phyloP scores from a whole-genome alignment of 2,329 filamentous ascomycete species.

The Alternaria novae-zelandiae region DNA sequence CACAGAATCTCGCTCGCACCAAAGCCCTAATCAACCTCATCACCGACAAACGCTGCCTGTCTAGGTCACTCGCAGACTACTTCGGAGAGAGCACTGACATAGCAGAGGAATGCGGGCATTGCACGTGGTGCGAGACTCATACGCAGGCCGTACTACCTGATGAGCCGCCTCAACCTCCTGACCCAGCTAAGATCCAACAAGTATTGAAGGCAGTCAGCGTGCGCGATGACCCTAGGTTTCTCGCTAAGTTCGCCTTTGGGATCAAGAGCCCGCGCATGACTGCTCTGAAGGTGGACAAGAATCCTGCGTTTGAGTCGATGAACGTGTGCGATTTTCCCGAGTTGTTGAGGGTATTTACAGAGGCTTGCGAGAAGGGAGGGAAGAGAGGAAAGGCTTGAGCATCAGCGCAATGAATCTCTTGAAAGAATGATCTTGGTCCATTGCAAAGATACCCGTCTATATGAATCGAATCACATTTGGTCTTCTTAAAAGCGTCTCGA shows the following conservation, averaged over 20 bases:
- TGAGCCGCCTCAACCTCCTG: slow-evolving; percentile 48
- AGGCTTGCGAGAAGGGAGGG: slow-evolving; percentile 11
- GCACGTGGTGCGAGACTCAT: slow-evolving; percentile 56
- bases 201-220: slow-evolving; percentile 56
- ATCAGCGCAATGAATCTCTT: background rate
- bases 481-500: accelerated
- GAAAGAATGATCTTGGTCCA: background rate
- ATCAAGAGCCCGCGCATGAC: slow-evolving; percentile 64
- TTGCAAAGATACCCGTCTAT: background rate
- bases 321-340: slow-evolving; percentile 60
- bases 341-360: slow-evolving; percentile 30
- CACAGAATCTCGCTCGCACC: slow-evolving; percentile 60
- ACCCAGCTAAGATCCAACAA: slow-evolving; percentile 49
- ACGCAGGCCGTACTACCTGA: slow-evolving; percentile 46
- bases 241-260: slow-evolving; percentile 67
- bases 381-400: background rate
- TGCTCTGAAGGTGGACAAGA: slow-evolving; percentile 53
- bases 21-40: slow-evolving; percentile 61
- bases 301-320: slow-evolving; percentile 59
- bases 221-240: slow-evolving; percentile 64
- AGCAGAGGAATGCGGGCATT: slow-evolving; percentile 60
- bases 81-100: slow-evolving; percentile 61
- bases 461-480: background rate
- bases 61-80: slow-evolving; percentile 60
- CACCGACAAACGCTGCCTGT: slow-evolving; percentile 60